Evolutionary conservation across 2,329 filamentous ascomycete genomes (phyloP), one percentile per base, ranked within the genome.

Genomic region (Chaetomium sp.): DNA sequence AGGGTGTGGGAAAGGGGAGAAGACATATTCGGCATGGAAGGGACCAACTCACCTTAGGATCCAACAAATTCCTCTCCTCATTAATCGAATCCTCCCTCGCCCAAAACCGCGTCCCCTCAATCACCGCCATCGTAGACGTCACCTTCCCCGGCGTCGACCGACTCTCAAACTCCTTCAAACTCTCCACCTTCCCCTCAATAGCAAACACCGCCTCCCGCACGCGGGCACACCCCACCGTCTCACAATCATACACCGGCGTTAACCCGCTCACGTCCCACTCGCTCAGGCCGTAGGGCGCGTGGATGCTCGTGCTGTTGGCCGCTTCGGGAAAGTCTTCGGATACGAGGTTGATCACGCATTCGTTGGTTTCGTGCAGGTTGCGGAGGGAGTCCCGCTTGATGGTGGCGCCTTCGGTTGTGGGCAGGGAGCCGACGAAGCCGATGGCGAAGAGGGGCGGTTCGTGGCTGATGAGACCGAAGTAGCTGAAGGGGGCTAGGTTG

Each of bases 71-170:
- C 66, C 77, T 80, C 7, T 90, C 85, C 67, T 88, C 82, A 64
- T 95, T 89, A 58, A 96, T 75, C 2, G 91, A 91, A 72, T 96
- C 92, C 68, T 95, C 89, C 52, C 91, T 75, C 1, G 85, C 90
- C 90, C 91, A 96, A 68, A 96, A 96, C 34, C 86, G 79, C 37
- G 88, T 85, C 0, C 90, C 92, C 73, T 96, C 90, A 10, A 96
- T 76, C 37, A 95, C 79, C 1, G 81, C 87, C 60, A 96, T 67
- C 4, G 87, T 85, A 1, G 86, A 84, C 1, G 86, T 86, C 75
- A 85, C 91, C 73, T 85, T 86, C 2, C 88, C 90, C 0, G 87
- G 86, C 2, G 74, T 83, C 0, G 77, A 77, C 52, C 79, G 78
- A 69, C 85, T 89, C 70, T 92, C 86, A 72, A 89, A 95, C 72